Conservation (phyloP, 2,329 filamentous ascomycete genomes). For the Pyrenophora graminea region DNA sequence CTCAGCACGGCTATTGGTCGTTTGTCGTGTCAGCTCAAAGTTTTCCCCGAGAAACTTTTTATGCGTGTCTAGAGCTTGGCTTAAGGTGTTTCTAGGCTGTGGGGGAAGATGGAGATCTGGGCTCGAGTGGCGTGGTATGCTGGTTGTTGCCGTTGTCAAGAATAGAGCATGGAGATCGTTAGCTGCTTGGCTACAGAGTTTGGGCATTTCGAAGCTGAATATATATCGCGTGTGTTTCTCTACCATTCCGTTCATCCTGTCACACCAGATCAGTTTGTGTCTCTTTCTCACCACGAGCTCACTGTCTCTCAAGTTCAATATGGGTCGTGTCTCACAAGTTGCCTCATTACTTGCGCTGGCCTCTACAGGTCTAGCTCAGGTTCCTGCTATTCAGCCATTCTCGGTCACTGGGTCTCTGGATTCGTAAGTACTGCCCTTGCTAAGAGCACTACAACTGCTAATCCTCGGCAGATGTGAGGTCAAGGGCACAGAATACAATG, state of each 20-base stretch:
- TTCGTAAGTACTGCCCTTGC: conserved; percentile 18
- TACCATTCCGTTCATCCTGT: not conserved
- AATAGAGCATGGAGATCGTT: too few species aligned
- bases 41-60: too few species aligned
- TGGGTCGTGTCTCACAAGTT: conserved; percentile 24
- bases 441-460: not conserved
- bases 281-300: not conserved
- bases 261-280: conserved; percentile 1
- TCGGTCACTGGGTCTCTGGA: conserved; percentile 36
- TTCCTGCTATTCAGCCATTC: conserved; percentile 32
- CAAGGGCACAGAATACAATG: conserved; percentile 45
- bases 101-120: too few species aligned
- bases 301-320: conserved; percentile 5
- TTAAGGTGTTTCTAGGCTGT: too few species aligned
- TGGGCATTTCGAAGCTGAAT: too few species aligned
- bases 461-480: conserved; percentile 22
- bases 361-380: conserved; percentile 24
- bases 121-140: too few species aligned
- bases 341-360: conserved; percentile 25
- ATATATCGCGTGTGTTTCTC: not conserved
- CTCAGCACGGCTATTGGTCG: too few species aligned
- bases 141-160: too few species aligned
- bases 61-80: too few species aligned
- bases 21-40: too few species aligned
- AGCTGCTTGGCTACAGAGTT: too few species aligned